Conservation (phyloP, 2,329 filamentous ascomycete species). For the Xylariaceae sp. region DNA sequence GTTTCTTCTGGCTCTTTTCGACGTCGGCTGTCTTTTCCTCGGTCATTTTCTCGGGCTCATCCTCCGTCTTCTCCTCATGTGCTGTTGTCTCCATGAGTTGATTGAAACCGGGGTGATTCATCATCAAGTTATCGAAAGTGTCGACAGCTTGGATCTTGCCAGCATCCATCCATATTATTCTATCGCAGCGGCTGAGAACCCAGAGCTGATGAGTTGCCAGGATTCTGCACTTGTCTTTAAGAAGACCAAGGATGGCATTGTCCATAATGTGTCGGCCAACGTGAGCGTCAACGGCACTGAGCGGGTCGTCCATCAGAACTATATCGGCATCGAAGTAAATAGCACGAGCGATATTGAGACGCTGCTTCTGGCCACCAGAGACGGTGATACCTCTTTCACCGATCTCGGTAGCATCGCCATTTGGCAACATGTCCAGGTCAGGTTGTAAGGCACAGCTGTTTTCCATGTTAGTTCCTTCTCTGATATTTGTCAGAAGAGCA, state of each 20-base stretch:
- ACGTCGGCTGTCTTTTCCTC: constrained; percentile 42
- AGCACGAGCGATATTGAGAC: constrained; percentile 85
- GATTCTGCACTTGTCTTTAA: constrained; percentile 85
- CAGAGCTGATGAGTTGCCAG: constrained; percentile 94
- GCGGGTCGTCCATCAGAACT: constrained; percentile 65
- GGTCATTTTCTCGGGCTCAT: constrained; percentile 42
- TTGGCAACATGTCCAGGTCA: constrained; percentile 90
- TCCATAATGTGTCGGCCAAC: constrained; percentile 81
- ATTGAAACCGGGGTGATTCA: constrained; percentile 70
- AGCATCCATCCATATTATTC: constrained; percentile 89
- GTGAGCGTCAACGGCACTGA: constrained; percentile 66
- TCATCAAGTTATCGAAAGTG: constrained; percentile 86
- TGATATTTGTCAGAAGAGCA: constrained; percentile 20
- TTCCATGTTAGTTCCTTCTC: constrained; percentile 8
- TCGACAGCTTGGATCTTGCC: constrained; percentile 81
- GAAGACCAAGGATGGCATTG: constrained; percentile 82
- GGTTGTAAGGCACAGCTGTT: constrained; percentile 70
- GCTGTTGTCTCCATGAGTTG: constrained; percentile 83
- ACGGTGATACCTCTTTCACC: constrained; percentile 94
- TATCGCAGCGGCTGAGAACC: constrained; percentile 83
- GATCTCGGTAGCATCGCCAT: constrained; percentile 85
- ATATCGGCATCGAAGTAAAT: constrained; percentile 68
- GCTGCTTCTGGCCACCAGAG: constrained; percentile 91
- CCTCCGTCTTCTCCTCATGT: constrained; percentile 60
- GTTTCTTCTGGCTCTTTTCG: constrained; percentile 44